phyloP scores from a whole-genome alignment of 768 basidiomycete species.

The Dioszegia aurantiaca region DNA sequence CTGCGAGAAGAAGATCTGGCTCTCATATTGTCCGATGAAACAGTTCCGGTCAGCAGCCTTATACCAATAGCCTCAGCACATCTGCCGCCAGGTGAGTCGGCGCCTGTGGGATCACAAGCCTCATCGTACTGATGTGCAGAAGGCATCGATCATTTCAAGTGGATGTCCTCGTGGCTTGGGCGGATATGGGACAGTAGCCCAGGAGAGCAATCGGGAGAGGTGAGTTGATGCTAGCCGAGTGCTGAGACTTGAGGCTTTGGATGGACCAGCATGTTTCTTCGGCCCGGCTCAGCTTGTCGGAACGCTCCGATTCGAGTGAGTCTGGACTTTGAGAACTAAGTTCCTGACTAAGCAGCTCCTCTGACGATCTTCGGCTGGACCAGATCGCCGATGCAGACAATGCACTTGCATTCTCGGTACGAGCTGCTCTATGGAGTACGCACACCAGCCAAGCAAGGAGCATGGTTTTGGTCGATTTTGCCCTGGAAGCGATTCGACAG shows the following conservation, averaged over 20 bases:
- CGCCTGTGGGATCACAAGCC: background rate
- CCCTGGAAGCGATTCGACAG: background rate
- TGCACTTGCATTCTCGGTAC: background rate
- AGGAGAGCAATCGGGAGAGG: background rate
- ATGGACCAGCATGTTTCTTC: conserved; percentile 45
- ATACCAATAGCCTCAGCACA: background rate
- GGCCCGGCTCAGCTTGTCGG: conserved; percentile 33
- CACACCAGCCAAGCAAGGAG: background rate
- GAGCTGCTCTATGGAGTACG: background rate
- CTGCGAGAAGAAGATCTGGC: background rate
- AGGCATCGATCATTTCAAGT: conserved; percentile 3
- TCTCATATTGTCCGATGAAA: background rate
- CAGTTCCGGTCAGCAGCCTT: background rate
- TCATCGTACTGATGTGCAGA: background rate
- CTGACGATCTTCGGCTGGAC: conserved; percentile 7
- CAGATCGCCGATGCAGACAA: conserved; percentile 5
- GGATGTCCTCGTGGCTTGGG: conserved; percentile 5
- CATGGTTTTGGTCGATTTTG: background rate
- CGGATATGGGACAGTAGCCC: background rate
- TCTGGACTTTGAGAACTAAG: background rate
- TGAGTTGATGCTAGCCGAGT: background rate
- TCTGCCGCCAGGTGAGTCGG: background rate
- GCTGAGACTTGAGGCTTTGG: conserved; percentile 4
- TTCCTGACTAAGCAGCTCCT: conserved; percentile 4
- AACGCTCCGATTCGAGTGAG: conserved; percentile 39